Evolutionary conservation across 2,329 filamentous ascomycete species (phyloP).

Genomic region (Trichoderma sp.): DNA sequence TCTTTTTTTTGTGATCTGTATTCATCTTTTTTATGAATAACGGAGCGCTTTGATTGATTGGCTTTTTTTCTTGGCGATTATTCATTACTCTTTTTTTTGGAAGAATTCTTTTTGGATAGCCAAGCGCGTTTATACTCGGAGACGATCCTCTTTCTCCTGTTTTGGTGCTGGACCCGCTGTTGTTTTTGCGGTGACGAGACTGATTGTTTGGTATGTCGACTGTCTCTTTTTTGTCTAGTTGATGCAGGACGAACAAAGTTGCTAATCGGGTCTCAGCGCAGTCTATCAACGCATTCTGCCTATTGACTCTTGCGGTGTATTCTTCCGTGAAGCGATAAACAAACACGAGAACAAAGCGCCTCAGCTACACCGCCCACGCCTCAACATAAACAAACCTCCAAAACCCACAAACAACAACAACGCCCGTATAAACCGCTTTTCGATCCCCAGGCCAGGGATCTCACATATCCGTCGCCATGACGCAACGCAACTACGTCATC

Average conservation of each 20-base stretch:
- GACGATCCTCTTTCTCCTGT: background rate
- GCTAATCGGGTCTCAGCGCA: background rate
- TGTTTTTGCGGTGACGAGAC: slow-evolving; percentile 19
- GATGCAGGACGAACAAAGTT: background rate
- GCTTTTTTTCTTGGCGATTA: background rate
- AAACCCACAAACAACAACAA: background rate
- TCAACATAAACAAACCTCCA: background rate
- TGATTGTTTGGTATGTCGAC: slow-evolving; percentile 6
- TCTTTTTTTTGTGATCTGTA: background rate
- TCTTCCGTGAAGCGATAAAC: background rate
- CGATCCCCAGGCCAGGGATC: background rate
- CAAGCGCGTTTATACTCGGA: background rate
- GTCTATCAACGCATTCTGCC: background rate
- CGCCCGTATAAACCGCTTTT: background rate
- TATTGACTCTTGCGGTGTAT: background rate
- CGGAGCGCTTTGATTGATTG: background rate
- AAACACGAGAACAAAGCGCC: background rate
- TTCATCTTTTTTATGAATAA: slow-evolving; percentile 3
- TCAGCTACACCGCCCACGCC: background rate
- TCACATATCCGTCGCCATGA: slow-evolving; percentile 49
- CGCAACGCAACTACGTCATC: slow-evolving; percentile 69
- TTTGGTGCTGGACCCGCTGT: background rate
- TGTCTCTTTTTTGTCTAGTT: background rate
- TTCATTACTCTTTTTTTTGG: background rate
- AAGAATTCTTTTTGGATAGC: background rate